phyloP scores from a whole-genome alignment of 2,329 filamentous ascomycete species.

The Neoscytalidium dimidiatum region DNA sequence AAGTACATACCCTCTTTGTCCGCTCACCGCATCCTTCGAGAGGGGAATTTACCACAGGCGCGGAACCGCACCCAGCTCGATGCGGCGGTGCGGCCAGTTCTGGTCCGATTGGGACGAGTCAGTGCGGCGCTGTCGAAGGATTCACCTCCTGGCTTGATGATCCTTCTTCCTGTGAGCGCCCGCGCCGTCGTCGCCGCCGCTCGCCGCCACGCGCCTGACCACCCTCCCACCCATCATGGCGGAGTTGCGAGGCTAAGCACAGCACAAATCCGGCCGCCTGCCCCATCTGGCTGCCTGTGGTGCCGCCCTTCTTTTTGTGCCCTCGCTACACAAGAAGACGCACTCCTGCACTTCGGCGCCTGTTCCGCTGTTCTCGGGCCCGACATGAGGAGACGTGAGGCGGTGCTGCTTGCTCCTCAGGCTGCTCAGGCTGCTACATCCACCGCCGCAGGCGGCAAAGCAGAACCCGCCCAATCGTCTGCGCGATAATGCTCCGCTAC shows the following conservation, averaged over 20 bases:
- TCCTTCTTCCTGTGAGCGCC: background rate
- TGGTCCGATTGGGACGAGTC: constrained; percentile 5
- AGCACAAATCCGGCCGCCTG: background rate
- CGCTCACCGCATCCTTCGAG: constrained; percentile 3
- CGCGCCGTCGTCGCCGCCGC: background rate
- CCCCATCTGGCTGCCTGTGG: background rate
- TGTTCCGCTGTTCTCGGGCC: background rate
- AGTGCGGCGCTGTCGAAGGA: constrained; percentile 15
- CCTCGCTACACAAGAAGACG: background rate
- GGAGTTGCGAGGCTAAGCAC: background rate
- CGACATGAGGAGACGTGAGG: background rate
- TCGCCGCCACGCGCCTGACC: background rate
- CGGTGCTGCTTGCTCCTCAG: background rate
- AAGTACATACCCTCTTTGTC: background rate
- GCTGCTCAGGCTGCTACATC: background rate
- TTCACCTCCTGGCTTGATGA: constrained; percentile 16
- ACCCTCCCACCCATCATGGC: background rate
- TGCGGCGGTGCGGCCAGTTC: background rate
- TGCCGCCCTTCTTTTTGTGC: background rate
- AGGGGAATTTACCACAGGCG: background rate
- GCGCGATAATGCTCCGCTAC: background rate
- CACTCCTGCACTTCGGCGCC: background rate
- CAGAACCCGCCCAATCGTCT: background rate
- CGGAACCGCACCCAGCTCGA: background rate
- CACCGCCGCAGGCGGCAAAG: background rate